Base-by-base conservation (phyloP, 2,329 filamentous ascomycete genomes). In the Fusarium piperis region DNA sequence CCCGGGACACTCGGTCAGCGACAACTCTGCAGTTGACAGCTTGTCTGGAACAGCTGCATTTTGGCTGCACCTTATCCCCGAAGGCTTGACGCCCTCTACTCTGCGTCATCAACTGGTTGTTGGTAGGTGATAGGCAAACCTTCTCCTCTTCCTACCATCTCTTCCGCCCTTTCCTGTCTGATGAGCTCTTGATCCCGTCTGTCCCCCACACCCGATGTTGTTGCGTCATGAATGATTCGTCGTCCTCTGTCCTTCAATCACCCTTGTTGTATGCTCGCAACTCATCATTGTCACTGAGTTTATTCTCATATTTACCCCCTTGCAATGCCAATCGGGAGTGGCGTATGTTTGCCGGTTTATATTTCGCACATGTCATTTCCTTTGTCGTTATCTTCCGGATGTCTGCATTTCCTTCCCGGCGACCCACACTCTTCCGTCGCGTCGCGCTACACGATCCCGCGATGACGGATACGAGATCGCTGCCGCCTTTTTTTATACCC, bases 361-460 rank as follows among this genome's bases (percentile, higher is more conserved):
- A 56, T 66, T 53, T 28, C 36, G n/a, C 36, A 23, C 53, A 59
- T 38, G 11, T 55, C 44, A 48, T 30, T 30, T 48, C 23, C 51
- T 51, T 57, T 35, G 30, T 56, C 32, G 41, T 51, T 64, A 48
- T 68, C 36, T 67, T 61, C 51, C 75, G 71, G 75, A 69, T 76
- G 69, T 74, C 73, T 74, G 75, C 72, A 76, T 76, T 60, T 75
- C 53, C 59, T 48, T 62, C 66, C 75, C 66, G 64, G 65, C 56
- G 75, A 72, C 73, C 75, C 75, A 76, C 73, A 51, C 46, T 46
- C 62, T 72, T 63, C 68, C 66, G 65, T 74, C 74, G 67, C 75
- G 72, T 76, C 75, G 74, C 75, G 75, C 74, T 76, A 76, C 75
- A 77, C 72, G 65, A 65, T 75, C 71, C 75, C 74, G 74, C 67